Base-by-base conservation (phyloP, 2,329 filamentous ascomycete species). In the Xylariales sp. region DNA sequence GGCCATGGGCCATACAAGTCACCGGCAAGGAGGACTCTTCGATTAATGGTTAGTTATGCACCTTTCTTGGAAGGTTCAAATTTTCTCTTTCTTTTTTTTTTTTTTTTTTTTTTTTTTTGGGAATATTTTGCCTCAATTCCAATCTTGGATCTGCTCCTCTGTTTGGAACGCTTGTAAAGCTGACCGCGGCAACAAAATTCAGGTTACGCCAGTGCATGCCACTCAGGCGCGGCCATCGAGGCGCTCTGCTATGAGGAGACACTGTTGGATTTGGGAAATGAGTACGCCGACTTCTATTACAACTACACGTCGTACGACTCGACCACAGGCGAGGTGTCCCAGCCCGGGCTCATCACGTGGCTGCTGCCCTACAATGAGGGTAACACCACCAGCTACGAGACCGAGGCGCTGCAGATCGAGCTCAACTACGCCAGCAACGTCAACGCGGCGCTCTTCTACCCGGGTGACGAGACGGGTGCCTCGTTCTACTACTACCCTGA, bases 141-240 rank as follows among this genome's bases (percentile, higher is more conserved):
- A n/a, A n/a, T n/a, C n/a, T n/a, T n/a, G n/a, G n/a, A n/a, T n/a
- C n/a, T n/a, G n/a, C n/a, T n/a, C n/a, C n/a, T n/a, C n/a, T n/a
- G n/a, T n/a, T n/a, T n/a, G n/a, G n/a, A n/a, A n/a, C n/a, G n/a
- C n/a, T n/a, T n/a, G n/a, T n/a, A n/a, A n/a, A n/a, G n/a, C n/a
- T n/a, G n/a, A n/a, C 25, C 17, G 13, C 14, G 11, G 18, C 3
- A 21, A n/a, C n/a, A n/a, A n/a, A n/a, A n/a, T n/a, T 19, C 16
- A 54, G 52, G 50, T n/a, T 52, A 49, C 23, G 44, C 40, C 8
- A 38, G 37, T 6, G 44, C 50, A 1, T 55, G 51, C 36, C 48
- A 53, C 24, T 44, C 48, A 12, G 48, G 50, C 21, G 48, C 48
- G 12, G 50, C 40, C 21, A 48, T 47, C 4, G 47, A 53, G 33